phyloP scores from a whole-genome alignment of 768 basidiomycete genomes.

The Russula brevipes region DNA sequence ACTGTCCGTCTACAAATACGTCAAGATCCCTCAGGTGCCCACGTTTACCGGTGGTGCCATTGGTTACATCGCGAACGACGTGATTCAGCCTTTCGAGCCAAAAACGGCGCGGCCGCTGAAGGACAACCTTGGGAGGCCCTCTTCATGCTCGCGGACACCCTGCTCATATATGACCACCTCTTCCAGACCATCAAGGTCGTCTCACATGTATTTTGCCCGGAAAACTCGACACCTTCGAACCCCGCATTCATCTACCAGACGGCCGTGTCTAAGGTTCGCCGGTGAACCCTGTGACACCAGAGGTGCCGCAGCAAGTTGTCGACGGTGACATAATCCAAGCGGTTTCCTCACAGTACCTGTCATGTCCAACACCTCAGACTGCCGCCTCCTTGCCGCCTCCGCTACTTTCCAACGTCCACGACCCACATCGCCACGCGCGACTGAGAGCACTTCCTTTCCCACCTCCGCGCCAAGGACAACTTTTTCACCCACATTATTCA shows the following conservation, averaged over 20 bases:
- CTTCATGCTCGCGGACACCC: constrained; percentile 95
- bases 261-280: constrained; percentile 74
- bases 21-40: constrained; percentile 85
- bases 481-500: too few relatives aligned
- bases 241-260: constrained; percentile 84
- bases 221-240: constrained; percentile 57
- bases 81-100: constrained; percentile 94
- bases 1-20: constrained; percentile 79
- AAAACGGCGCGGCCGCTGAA: constrained; percentile 70
- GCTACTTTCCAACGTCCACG: too few relatives aligned
- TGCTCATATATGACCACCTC: constrained; percentile 95
- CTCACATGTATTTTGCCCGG: constrained; percentile 89
- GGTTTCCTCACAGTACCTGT: constrained; percentile 88
- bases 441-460: too few relatives aligned
- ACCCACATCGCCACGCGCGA: too few relatives aligned
- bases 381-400: too few relatives aligned
- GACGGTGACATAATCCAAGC: constrained; percentile 99
- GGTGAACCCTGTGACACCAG: constrained; percentile 47
- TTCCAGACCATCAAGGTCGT: constrained; percentile 93
- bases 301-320: constrained; percentile 73
- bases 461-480: too few relatives aligned
- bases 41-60: constrained; percentile 98
- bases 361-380: constrained; percentile 32
- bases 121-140: constrained; percentile 84
- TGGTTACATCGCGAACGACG: constrained; percentile 96